Base-by-base conservation (phyloP, 2,329 filamentous ascomycete genomes). In the Trichoderma brevicompactum region DNA sequence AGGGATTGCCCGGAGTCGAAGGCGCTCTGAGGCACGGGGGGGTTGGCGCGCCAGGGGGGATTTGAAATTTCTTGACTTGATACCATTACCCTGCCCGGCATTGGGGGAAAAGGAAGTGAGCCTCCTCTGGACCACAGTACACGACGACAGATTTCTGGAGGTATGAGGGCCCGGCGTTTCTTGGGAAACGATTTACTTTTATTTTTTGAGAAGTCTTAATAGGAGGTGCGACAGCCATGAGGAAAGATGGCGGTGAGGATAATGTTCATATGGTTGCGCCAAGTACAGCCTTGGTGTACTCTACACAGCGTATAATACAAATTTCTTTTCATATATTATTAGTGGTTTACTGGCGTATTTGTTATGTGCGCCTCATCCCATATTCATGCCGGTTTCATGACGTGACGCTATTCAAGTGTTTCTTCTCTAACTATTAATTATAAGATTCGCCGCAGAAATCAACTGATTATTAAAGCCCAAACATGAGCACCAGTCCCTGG, bases 321-420 rank as follows among this genome's bases (percentile, higher is more conserved):
- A n/a, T 34, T 32, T 23, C 12, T 28, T 54, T 23, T 28, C 7
- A 53, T 17, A 54, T 53, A n/a, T 40, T 49, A 46, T n/a, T 7
- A n/a, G n/a, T n/a, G n/a, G 28, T 13, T 8, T 10, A 17, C 6
- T 23, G 48, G 36, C 56, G 10, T 34, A 28, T 28, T 41, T 40
- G 9, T 40, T 50, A 6, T 41, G 10, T 41, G 23, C n/a, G 58
- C 36, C 10, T 28, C n/a, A 10, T 9, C n/a, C 10, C 49, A 52
- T 54, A 17, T 7, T 9, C 28, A 19, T 38, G 28, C 28, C 17
- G 17, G 13, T 32, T 54, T 54, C 60, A 13, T 46, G 28, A 54
- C 41, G 32, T 23, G 38, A 52, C 38, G 40, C 28, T 63, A 54
- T 63, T 46, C 49, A 63, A 63, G 13, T 60, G 28, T 19, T 28